Base-by-base conservation (phyloP, 1,139 yeast genomes). In the Kodamaea arcana region DNA sequence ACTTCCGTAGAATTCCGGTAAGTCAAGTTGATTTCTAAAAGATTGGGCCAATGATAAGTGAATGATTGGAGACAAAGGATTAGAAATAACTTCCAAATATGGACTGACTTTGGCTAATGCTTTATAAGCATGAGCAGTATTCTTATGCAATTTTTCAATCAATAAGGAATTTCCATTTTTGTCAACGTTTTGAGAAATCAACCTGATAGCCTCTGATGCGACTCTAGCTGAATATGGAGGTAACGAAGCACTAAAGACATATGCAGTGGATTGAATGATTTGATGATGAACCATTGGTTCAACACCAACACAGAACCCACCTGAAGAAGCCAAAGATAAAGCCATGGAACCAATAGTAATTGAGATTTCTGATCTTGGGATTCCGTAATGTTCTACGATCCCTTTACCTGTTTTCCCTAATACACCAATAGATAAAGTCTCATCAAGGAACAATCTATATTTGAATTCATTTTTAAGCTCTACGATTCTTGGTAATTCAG, bases 291-390 rank as follows among this genome's bases (percentile, higher is more conserved):
- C 79, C 90, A 92, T 86, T 39, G 83, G 82, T 27, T 65, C 62
- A 27, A 78, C 83, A 40, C 97, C 98, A 17, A 86, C 86, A 55
- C 95, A 92, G 60, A 87, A 92, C 1, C 96, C 98, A 44, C 99
- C 99, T 29, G 94, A 81, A 7, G 94, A 72, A n/a, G 90, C 94
- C 47, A 90, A 72, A 0, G 95, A 72, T 29, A 73, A 72, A 10
- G 96, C 94, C 70, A 92, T 64, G 3, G 95, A 80, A 20, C 97
- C 97, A 40, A 87, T 74, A 10, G 95, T 84, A 45, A 92, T 81
- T 46, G 92, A 94, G 40, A 92, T 70, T 37, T 80, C 83, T 2
- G 67, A 60, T 45, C 86, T 69, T 35, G 90, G 79, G 48, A 83
- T 65, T 27, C 73, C 72, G 44, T 62, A 78, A 50, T 73, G 79